phyloP scores from a whole-genome alignment of 1,284 basidiomycete genomes.

The Pseudomicrostroma phylloplanum region DNA sequence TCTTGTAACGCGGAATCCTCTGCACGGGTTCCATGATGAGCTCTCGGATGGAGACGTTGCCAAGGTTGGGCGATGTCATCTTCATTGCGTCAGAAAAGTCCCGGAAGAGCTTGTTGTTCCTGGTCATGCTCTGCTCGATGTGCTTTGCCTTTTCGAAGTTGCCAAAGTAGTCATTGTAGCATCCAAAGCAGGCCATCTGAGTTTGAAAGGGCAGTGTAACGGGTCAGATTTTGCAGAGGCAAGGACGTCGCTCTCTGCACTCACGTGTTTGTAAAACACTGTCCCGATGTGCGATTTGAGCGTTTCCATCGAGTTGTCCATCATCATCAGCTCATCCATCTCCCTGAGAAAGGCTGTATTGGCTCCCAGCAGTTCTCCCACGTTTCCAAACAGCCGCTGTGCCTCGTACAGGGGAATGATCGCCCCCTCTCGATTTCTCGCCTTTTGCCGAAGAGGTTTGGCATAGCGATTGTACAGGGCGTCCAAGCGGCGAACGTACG shows the following conservation, averaged over 20 bases:
- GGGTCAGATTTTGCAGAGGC: background rate
- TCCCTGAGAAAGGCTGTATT: conserved; percentile 80
- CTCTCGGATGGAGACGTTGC: conserved; percentile 73
- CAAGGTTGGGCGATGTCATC: conserved; percentile 72
- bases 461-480: conserved; percentile 61
- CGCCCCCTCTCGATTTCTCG: conserved; percentile 72
- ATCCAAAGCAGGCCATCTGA: conserved; percentile 61
- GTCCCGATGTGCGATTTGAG: conserved; percentile 69
- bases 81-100: conserved; percentile 82
- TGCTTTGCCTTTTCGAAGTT: conserved; percentile 88
- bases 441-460: conserved; percentile 77
- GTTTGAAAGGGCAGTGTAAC: background rate
- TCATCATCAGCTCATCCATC: conserved; percentile 59
- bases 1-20: conserved; percentile 87
- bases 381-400: conserved; percentile 85
- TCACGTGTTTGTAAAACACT: conserved; percentile 69
- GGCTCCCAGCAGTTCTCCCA: conserved; percentile 78
- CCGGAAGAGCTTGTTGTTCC: conserved; percentile 68
- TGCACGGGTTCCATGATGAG: conserved; percentile 99
- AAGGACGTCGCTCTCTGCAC: conserved; percentile 2
- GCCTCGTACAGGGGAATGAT: conserved; percentile 85
- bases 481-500: conserved; percentile 44
- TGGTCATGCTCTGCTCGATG: conserved; percentile 76
- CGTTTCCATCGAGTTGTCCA: conserved; percentile 56
- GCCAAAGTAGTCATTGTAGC: conserved; percentile 81